These are phyloP conservation scores for Ceratocystis papillata DNA, from an alignment of 2,329 filamentous ascomycete species.

Conservation along the genomic window DNA sequence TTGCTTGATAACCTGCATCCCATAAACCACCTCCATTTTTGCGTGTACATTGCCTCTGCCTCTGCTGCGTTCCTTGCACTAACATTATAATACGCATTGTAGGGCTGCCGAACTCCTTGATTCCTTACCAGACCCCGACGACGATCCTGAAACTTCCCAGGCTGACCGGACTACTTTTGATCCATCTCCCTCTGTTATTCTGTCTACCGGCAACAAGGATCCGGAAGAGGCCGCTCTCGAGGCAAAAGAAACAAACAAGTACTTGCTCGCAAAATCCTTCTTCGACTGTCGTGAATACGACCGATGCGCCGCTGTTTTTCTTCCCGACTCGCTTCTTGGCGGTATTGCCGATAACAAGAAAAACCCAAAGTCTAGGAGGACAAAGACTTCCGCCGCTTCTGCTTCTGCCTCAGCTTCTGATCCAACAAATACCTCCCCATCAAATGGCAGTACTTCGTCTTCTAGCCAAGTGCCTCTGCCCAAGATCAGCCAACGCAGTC, in stretches of 20 bases:
- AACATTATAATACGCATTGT: conserved; percentile 17
- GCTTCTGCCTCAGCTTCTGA: neutral
- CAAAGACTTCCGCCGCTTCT: neutral
- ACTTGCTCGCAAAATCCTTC: conserved; percentile 81
- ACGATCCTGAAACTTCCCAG: conserved; percentile 40
- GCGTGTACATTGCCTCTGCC: neutral
- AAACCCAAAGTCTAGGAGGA: conserved; percentile 31
- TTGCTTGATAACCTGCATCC: conserved; percentile 22
- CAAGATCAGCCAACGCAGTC: conserved; percentile 71
- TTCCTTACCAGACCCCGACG: conserved; percentile 56
- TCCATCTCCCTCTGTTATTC: conserved; percentile 35
- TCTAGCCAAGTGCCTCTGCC: conserved; percentile 35
- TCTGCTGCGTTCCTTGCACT: neutral
- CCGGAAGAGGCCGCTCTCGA: conserved; percentile 65
- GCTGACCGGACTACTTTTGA: conserved; percentile 32
- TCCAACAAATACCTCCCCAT: conserved; percentile 26
- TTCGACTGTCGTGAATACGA: conserved; percentile 95
- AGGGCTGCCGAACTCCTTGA: conserved; percentile 93
- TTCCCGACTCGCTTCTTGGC: conserved; percentile 68
- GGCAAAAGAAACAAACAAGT: conserved; percentile 66
- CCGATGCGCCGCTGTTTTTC: conserved; percentile 78
- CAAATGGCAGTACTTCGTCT: conserved; percentile 23
- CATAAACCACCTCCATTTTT: neutral
- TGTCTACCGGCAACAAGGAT: conserved; percentile 49
- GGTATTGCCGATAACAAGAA: conserved; percentile 47